Evolutionary conservation across 1,284 basidiomycete genomes (phyloP).

Genomic region (Cryptococcus neoformans): DNA sequence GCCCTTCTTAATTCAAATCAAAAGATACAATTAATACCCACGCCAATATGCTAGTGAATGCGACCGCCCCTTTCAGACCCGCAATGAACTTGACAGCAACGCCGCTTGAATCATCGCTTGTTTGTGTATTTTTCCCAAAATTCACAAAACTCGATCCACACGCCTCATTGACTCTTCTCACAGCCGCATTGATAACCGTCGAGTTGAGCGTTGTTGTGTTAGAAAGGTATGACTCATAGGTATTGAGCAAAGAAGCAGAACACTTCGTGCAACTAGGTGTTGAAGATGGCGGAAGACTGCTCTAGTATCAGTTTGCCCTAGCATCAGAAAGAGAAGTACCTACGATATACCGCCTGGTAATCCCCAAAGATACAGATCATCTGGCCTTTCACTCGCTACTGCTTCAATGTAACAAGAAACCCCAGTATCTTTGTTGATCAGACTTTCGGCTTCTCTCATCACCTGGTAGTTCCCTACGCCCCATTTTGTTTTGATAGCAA

Average conservation of each 20-base stretch:
- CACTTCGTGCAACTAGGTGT: conserved; percentile 45
- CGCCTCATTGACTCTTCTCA: conserved; percentile 30
- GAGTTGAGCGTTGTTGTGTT: conserved; percentile 34
- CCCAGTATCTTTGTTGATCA: conserved; percentile 32
- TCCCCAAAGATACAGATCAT: conserved; percentile 46
- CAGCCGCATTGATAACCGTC: conserved; percentile 29
- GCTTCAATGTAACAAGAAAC: conserved; percentile 46
- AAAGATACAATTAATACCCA: too few relatives aligned
- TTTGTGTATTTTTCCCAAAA: not conserved
- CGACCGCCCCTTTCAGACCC: too few relatives aligned
- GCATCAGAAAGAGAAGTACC: conserved; percentile 15
- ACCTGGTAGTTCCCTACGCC: conserved; percentile 44
- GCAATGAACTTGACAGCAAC: too few relatives aligned
- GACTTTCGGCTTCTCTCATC: conserved; percentile 32
- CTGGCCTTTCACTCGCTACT: conserved; percentile 27
- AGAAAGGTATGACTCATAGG: conserved; percentile 20
- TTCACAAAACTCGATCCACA: conserved; percentile 38
- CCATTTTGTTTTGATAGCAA: conserved; percentile 24
- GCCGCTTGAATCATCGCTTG: too few relatives aligned
- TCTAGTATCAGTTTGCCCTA: not conserved
- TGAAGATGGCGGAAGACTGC: conserved; percentile 35
- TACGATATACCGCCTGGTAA: conserved; percentile 41
- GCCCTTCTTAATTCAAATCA: too few relatives aligned
- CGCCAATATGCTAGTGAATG: too few relatives aligned
- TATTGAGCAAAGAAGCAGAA: conserved; percentile 35